Conservation (phyloP, 768 basidiomycete species). For the Rhodocollybia butyracea region DNA sequence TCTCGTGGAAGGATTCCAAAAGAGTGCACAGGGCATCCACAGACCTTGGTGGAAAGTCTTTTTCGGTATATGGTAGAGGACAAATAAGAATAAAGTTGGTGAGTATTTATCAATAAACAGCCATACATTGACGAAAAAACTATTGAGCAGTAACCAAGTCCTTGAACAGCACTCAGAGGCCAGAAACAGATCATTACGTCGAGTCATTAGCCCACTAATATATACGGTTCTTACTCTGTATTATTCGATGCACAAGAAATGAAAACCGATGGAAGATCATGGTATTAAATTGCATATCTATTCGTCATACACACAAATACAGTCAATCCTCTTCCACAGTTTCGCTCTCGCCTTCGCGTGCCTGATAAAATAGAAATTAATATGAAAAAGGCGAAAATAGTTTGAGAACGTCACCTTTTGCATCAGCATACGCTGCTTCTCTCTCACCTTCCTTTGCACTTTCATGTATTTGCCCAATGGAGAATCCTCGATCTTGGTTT, state of each 20-base stretch:
- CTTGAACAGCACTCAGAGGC: too few relatives aligned
- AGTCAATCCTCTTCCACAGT: constrained; percentile 49
- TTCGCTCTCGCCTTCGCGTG: constrained; percentile 67
- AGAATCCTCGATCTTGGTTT: constrained; percentile 56
- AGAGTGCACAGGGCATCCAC: constrained; percentile 71
- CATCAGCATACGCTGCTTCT: constrained; percentile 63
- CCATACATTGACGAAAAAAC: too few relatives aligned
- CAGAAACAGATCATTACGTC: too few relatives aligned
- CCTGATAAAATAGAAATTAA: constrained; percentile 35
- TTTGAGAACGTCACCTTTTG: constrained; percentile 56
- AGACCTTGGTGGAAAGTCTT: constrained; percentile 86
- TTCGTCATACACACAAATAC: too few relatives aligned
- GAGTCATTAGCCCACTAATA: too few relatives aligned
- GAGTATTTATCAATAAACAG: neutral
- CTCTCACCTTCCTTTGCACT: constrained; percentile 77
- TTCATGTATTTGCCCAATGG: constrained; percentile 83
- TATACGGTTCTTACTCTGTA: too few relatives aligned
- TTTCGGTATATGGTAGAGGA: constrained; percentile 62
- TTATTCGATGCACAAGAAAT: too few relatives aligned
- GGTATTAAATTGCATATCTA: too few relatives aligned
- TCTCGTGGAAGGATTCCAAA: constrained; percentile 70
- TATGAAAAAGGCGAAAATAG: neutral
- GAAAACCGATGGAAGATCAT: too few relatives aligned
- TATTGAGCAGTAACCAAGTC: too few relatives aligned
- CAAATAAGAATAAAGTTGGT: neutral